These are phyloP conservation scores for Tilletiopsis washingtonensis DNA, from an alignment of 1,284 basidiomycete genomes.

Conservation along the genomic window DNA sequence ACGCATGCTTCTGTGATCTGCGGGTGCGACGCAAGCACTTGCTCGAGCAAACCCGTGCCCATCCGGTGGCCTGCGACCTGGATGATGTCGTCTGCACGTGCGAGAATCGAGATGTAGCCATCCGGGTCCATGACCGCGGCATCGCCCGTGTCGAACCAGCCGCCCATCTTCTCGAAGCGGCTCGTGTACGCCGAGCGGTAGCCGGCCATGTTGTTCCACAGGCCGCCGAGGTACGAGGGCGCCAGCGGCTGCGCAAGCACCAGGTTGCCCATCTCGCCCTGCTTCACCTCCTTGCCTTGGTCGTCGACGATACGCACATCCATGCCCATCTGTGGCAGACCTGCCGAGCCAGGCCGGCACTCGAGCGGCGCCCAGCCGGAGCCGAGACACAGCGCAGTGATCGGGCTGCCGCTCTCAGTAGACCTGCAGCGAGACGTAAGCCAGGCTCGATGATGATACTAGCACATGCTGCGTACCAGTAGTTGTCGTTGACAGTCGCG, in stretches of 20 bases:
- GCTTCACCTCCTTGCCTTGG: slow-evolving; percentile 21
- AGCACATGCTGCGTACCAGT: too few relatives aligned
- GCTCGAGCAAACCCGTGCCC: slow-evolving; percentile 37
- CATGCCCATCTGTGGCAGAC: slow-evolving; percentile 40
- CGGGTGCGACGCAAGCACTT: slow-evolving; percentile 24
- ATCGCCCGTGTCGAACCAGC: slow-evolving; percentile 44
- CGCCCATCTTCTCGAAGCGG: slow-evolving; percentile 36
- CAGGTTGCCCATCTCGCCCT: slow-evolving; percentile 41
- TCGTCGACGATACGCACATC: slow-evolving; percentile 43
- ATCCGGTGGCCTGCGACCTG: slow-evolving; percentile 41
- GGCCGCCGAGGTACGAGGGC: slow-evolving; percentile 29
- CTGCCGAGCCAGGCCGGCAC: slow-evolving; percentile 32
- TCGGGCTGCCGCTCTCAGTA: slow-evolving; percentile 38
- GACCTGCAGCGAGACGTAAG: too few relatives aligned
- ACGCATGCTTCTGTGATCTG: slow-evolving; percentile 35
- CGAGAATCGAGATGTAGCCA: slow-evolving; percentile 40
- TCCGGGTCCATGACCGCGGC: slow-evolving; percentile 33
- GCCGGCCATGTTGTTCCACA: slow-evolving; percentile 37
- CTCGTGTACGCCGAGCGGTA: slow-evolving; percentile 33
- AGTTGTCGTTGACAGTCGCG: slow-evolving; percentile 40
- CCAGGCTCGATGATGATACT: too few relatives aligned
- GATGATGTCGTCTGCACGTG: slow-evolving; percentile 36
- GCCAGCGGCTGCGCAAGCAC: slow-evolving; percentile 32
- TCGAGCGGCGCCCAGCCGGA: slow-evolving; percentile 19
- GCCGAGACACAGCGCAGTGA: slow-evolving; percentile 32